These are phyloP conservation scores for Fusarium penzigii DNA, from an alignment of 2,329 filamentous ascomycete species.

Conservation along the genomic window DNA sequence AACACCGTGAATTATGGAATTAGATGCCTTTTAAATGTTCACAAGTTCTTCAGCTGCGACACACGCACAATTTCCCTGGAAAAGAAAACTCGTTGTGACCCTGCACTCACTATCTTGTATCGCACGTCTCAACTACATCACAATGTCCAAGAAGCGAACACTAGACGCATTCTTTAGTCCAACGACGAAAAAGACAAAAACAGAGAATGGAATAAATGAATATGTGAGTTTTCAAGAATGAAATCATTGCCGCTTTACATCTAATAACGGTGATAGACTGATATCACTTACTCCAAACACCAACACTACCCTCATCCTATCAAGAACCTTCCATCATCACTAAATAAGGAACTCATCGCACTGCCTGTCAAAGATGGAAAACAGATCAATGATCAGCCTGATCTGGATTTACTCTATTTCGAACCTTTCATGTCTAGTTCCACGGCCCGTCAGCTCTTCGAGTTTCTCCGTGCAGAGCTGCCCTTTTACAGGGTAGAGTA, in stretches of 20 bases:
- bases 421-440: conserved; percentile 67
- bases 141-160: conserved; percentile 49
- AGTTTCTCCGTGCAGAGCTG: conserved; percentile 69
- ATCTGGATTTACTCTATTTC: conserved; percentile 75
- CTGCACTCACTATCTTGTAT: not conserved
- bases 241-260: not conserved
- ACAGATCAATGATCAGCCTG: conserved; percentile 64
- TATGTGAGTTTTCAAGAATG: conserved; percentile 7
- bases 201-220: conserved; percentile 8
- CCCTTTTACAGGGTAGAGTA: conserved; percentile 79
- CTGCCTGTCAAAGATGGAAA: conserved; percentile 54
- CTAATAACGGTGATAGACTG: not conserved
- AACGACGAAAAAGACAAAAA: conserved; percentile 26
- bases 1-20: not conserved
- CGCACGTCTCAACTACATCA: not conserved
- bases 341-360: conserved; percentile 42
- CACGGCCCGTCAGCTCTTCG: conserved; percentile 61
- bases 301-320: conserved; percentile 54
- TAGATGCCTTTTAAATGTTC: too few species aligned
- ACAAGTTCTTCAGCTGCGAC: too few species aligned
- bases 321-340: conserved; percentile 39
- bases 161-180: conserved; percentile 67
- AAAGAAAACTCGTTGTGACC: not conserved
- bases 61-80: not conserved
- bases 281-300: conserved; percentile 41